Base-by-base conservation (phyloP, 345 rosid genomes). In the Melastoma malabathricum region DNA sequence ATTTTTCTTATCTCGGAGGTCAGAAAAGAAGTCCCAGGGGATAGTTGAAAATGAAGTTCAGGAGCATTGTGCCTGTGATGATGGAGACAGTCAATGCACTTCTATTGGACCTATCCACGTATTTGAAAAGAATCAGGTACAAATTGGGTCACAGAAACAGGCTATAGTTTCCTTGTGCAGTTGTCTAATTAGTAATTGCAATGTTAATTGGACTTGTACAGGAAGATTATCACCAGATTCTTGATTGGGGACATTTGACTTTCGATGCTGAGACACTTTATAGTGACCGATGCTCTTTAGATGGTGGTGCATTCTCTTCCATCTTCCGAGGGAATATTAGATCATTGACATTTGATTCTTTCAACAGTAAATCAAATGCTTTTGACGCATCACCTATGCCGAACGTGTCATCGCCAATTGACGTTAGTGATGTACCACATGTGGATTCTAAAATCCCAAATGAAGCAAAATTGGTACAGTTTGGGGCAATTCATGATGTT, bases 71-170 rank as follows among this genome's bases (percentile, higher is more conserved):
- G 61, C 47, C 46, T 63, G 52, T 34, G 64, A 45, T 59, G 64
- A 45, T 59, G 62, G 48, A 67, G 81, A 68, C 46, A 59, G 60
- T 29, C 52, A 48, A 69, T 29, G 27, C 29, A 48, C 39, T 62
- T 57, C 67, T 29, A 46, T 78, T 3, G 86, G 95, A 51, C 98
- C 98, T 59, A 77, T 92, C 57, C 98, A 92, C 62, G 86, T 92
- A 18, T 83, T 84, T 72, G 98, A 87, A 38, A 81, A 64, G 61
- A 61, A 46, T 48, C 70, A 62, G 94, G 96, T 84, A 71, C 57
- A 17, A 45, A 48, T 41, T 25, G 16, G n/a, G 15, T 20, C 13
- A 18, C 20, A 15, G n/a, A 15, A 9, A n/a, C n/a, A n/a, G n/a
- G n/a, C n/a, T 41, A 7, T 15, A 22, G 13, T 10, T 3, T n/a